A percentile compares a stretch with the other conserved stretches of the same genome.
Evolutionary conservation across 495 filamentous ascomycete genomes (phyloP).

Genomic region (Lasiosphaeria hispida): DNA sequence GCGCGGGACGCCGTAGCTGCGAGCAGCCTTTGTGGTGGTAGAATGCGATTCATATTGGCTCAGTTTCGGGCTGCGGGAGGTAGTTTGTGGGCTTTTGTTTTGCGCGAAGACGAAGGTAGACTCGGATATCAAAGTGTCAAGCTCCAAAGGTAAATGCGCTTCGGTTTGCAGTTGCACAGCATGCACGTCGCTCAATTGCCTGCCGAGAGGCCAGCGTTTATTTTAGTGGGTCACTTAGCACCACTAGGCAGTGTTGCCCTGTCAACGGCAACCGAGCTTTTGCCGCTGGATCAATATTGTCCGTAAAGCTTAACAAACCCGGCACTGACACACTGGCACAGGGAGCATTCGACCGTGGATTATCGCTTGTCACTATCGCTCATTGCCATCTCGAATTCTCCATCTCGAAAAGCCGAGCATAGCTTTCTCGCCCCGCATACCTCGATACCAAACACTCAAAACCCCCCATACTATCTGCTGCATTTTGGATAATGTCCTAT

Average conservation of each 20-base stretch:
- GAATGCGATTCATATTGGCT: slow-evolving; percentile 15
- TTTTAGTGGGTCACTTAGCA: background rate
- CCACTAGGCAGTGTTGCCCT: slow-evolving; percentile 4
- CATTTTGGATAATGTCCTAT: slow-evolving; percentile 29
- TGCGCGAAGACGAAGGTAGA: too few species aligned
- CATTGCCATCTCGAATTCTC: background rate
- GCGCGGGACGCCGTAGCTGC: background rate
- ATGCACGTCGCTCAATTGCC: background rate
- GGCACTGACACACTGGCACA: slow-evolving; percentile 5
- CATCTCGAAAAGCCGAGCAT: background rate
- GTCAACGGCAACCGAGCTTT: slow-evolving; percentile 14
- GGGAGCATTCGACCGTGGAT: slow-evolving; percentile 4
- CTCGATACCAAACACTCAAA: background rate
- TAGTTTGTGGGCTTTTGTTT: too few species aligned
- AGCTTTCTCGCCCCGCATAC: background rate
- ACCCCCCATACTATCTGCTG: slow-evolving; percentile 3
- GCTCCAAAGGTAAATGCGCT: too few species aligned
- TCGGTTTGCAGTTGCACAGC: too few species aligned
- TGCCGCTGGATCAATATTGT: slow-evolving; percentile 18
- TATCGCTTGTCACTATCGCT: too few species aligned
- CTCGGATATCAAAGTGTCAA: too few species aligned
- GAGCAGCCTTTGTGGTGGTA: slow-evolving; percentile 7
- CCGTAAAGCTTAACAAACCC: slow-evolving; percentile 5
- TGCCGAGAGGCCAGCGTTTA: background rate
- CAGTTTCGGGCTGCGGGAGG: background rate